A percentile compares a stretch with the other conserved stretches of the same genome.
These are phyloP conservation scores for Fusarium aywerte DNA, from an alignment of 2,329 filamentous ascomycete genomes.

Conservation along the genomic window DNA sequence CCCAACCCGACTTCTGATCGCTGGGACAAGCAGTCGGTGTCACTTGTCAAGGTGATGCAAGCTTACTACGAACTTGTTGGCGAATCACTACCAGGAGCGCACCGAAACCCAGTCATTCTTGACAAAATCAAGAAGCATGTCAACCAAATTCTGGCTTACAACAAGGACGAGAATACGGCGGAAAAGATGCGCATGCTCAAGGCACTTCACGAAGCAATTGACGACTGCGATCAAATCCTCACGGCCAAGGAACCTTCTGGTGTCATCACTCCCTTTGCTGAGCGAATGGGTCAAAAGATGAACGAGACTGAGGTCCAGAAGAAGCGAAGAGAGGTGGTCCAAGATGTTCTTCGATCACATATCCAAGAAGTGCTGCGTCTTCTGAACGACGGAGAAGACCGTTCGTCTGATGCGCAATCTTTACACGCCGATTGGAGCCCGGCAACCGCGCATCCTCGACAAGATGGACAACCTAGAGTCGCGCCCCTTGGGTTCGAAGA, in stretches of 20 bases:
- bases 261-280: slow-evolving; percentile 15
- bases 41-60: slow-evolving; percentile 55
- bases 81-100: slow-evolving; percentile 22
- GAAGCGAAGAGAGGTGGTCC: slow-evolving; percentile 52
- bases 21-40: slow-evolving; percentile 64
- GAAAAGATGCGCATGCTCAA: slow-evolving; percentile 52
- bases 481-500: slow-evolving; percentile 54
- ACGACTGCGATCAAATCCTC: slow-evolving; percentile 57
- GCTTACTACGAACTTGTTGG: slow-evolving; percentile 52
- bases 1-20: slow-evolving; percentile 66
- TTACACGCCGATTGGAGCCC: slow-evolving; percentile 36
- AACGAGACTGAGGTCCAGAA: slow-evolving; percentile 37
- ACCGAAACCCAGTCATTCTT: slow-evolving; percentile 42
- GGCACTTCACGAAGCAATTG: slow-evolving; percentile 55
- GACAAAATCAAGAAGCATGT: slow-evolving; percentile 45
- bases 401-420: slow-evolving; percentile 42
- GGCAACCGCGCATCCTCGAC: slow-evolving; percentile 12
- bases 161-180: slow-evolving; percentile 36
- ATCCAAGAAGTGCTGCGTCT: slow-evolving; percentile 60
- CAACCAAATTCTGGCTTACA: slow-evolving; percentile 35
- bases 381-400: slow-evolving; percentile 55
- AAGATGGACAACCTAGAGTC: slow-evolving; percentile 21
- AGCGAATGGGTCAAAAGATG: slow-evolving; percentile 2
- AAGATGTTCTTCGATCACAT: slow-evolving; percentile 60
- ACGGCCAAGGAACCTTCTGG: slow-evolving; percentile 47